Percentiles rank a stretch among this genome's conserved stretches.
Conservation (phyloP, 148 eudicot genomes). For the Vaccinium corymbosum region DNA sequence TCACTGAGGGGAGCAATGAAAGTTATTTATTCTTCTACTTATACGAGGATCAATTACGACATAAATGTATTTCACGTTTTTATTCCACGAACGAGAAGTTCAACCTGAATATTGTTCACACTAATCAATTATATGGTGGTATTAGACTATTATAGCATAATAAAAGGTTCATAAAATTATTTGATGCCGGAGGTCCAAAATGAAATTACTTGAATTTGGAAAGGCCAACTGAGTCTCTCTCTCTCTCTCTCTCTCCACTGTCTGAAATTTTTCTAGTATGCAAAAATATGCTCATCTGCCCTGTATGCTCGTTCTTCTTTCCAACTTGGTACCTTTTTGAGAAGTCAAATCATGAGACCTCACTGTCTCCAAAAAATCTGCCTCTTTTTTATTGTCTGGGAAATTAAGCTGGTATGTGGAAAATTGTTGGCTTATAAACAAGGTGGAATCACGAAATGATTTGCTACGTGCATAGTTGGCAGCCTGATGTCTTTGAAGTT, state of each 20-base stretch:
- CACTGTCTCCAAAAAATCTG: no score
- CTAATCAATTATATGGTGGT: neutral
- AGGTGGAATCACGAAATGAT: neutral
- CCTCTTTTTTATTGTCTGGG: neutral
- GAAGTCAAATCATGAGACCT: no score
- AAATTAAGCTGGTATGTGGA: neutral
- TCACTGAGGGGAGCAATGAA: neutral
- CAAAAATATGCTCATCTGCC: no score
- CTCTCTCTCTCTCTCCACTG: neutral
- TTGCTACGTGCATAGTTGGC: neutral
- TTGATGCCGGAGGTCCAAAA: neutral
- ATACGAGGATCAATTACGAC: neutral
- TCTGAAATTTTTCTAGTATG: no score
- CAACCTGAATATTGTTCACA: neutral
- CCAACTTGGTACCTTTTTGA: no score
- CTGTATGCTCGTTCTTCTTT: no score
- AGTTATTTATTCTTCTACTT: neutral
- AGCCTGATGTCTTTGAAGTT: neutral
- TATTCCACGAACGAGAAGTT: neutral
- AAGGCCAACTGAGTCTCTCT: neutral
- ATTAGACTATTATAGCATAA: neutral
- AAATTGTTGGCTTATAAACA: neutral
- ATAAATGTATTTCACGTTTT: neutral
- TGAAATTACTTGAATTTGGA: neutral
- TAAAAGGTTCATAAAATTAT: neutral